Evolutionary conservation across 495 filamentous ascomycete genomes (phyloP).

Genomic region (Talaromyces proteolyticus): DNA sequence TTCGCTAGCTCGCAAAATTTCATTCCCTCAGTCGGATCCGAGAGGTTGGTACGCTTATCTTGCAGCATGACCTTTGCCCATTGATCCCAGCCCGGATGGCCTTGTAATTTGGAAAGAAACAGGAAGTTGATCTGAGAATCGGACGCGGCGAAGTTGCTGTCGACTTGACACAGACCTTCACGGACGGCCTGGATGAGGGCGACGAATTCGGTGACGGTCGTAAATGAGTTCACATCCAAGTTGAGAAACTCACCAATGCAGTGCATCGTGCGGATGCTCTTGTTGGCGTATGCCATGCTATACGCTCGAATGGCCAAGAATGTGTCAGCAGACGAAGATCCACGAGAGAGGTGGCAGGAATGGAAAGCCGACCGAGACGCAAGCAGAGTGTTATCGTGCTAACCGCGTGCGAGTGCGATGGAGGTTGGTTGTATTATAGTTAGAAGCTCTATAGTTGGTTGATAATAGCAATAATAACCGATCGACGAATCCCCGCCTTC

Average conservation of each 20-base stretch:
- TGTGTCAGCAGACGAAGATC: neutral
- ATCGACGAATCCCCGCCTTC: too few species aligned
- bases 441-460: too few species aligned
- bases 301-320: neutral
- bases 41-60: constrained; percentile 15
- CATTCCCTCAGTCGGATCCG: constrained; percentile 13
- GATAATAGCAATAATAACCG: too few species aligned
- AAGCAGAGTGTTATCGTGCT: too few species aligned
- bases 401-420: too few species aligned
- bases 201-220: constrained; percentile 20
- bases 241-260: constrained; percentile 25
- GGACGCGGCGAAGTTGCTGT: constrained; percentile 18
- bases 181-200: constrained; percentile 22
- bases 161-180: constrained; percentile 22
- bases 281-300: constrained; percentile 20
- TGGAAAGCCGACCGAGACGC: too few species aligned
- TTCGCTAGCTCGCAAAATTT: constrained; percentile 18
- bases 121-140: constrained; percentile 23
- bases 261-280: constrained; percentile 23
- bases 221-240: constrained; percentile 18
- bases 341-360: too few species aligned
- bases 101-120: constrained; percentile 21
- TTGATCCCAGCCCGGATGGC: constrained; percentile 19
- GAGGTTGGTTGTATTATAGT: too few species aligned
- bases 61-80: constrained; percentile 23